phyloP scores from a whole-genome alignment of 768 basidiomycete species.

The Xerocomellus chrysenteron region DNA sequence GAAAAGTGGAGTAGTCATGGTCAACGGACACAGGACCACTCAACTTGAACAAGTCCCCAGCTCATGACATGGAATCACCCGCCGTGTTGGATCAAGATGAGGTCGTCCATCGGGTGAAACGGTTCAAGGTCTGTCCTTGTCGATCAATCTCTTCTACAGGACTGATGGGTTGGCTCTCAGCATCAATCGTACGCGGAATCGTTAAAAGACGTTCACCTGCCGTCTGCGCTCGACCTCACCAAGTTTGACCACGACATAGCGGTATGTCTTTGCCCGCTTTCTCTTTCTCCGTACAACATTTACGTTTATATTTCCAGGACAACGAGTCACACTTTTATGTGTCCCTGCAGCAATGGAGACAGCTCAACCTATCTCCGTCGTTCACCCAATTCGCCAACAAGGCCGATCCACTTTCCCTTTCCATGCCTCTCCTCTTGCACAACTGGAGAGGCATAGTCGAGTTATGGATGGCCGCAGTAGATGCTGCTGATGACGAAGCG shows the following conservation, averaged over 20 bases:
- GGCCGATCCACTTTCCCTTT: constrained; percentile 60
- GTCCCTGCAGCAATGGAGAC: constrained; percentile 71
- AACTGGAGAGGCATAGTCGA: constrained; percentile 71
- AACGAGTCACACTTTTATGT: constrained; percentile 77
- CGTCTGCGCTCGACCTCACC: constrained; percentile 56
- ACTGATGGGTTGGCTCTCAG: constrained; percentile 34
- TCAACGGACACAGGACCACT: neutral
- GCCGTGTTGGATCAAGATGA: constrained; percentile 16
- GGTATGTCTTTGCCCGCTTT: constrained; percentile 28
- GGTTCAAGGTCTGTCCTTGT: constrained; percentile 46
- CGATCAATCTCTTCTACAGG: neutral
- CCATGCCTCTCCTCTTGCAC: constrained; percentile 78
- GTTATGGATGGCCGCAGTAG: constrained; percentile 61
- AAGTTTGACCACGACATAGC: constrained; percentile 61
- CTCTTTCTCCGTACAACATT: neutral
- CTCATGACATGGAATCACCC: constrained; percentile 11
- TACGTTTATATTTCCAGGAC: constrained; percentile 46
- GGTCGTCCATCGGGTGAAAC: constrained; percentile 40
- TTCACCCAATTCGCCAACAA: constrained; percentile 70
- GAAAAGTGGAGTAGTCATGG: neutral
- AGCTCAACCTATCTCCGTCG: constrained; percentile 74
- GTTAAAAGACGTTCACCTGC: constrained; percentile 69
- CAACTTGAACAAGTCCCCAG: neutral
- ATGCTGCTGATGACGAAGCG: constrained; percentile 67
- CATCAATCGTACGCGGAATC: constrained; percentile 71